Evolutionary conservation across 495 filamentous ascomycete species (phyloP), one percentile per base, ranked within the genome.

Genomic region (Bacidia gigantensis): DNA sequence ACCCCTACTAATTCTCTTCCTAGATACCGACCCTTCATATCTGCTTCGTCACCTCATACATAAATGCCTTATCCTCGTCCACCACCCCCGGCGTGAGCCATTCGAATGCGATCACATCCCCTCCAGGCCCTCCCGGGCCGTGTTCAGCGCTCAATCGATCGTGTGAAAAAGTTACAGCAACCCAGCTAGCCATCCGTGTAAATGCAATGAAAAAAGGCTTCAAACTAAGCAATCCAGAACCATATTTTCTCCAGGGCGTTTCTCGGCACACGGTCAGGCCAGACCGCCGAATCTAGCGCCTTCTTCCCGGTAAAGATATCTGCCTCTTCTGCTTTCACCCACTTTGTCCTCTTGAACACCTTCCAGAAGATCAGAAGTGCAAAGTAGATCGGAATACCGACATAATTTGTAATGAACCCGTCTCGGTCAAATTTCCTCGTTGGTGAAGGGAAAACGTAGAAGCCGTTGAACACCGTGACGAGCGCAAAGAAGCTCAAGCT

Each of bases 271-370:
- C 60, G 52, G 35, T 71, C 71, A 3, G 64, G 67, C 73, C 72
- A 76, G 56, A 74, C 70, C 50, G 74, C 65, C 1, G 66, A 67
- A 66, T 84, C 81, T 24, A 83, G 57, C 46, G 76, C 79, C 3
- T 70, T 74, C 65, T 83, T 83, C 10, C 80, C 80, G 22, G 70
- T 81, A 57, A 65, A 74, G 25, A 84, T 72, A 58, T 84, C 82
- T 50, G 77, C 75, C 24, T 81, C 70, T 10, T 58, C 66, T 3
- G 75, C 61, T 3, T 66, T 61, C 43, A 81, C 71, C 26, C 73
- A 56, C 54, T 62, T 69, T 1, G 80, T 83, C 12, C 67, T 56
- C 56, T 77, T 70, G 64, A 72, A 61, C 2, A 81, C 42, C 65
- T 84, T 84, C 79, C 79, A 83, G 48, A 57, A 64, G 1, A 75